Percentiles rank a stretch among this genome's conserved stretches.
Conservation (phyloP, 352 stramenopile species). For the Phytophthora sp. region DNA sequence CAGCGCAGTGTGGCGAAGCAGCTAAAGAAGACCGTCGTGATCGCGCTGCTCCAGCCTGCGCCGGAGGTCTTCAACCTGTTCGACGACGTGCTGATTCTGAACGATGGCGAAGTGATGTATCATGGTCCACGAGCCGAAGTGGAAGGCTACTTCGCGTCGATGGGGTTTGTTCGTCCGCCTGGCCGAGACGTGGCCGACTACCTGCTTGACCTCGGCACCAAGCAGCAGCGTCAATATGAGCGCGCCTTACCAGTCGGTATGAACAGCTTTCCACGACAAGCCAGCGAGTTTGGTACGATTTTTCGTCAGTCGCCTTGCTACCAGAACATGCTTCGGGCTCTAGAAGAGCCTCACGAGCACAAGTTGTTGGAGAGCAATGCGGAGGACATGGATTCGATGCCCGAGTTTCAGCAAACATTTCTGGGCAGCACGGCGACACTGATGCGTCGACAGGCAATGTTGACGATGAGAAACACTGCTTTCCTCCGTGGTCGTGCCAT, state of each 20-base stretch:
- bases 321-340: slow-evolving; percentile 12
- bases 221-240: slow-evolving; percentile 44
- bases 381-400: slow-evolving; percentile 29
- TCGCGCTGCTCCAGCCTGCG: slow-evolving; percentile 86
- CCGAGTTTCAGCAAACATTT: slow-evolving; percentile 44
- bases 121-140: slow-evolving; percentile 54
- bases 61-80: slow-evolving; percentile 53
- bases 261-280: slow-evolving; percentile 11
- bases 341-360: slow-evolving; percentile 21
- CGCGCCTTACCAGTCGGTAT: neutral
- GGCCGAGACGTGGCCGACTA: slow-evolving; percentile 46
- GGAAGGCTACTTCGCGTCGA: slow-evolving; percentile 70
- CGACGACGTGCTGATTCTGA: slow-evolving; percentile 53
- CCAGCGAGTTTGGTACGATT: slow-evolving; percentile 31
- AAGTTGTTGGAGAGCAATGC: slow-evolving; percentile 15
- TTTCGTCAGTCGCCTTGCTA: slow-evolving; percentile 34
- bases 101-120: slow-evolving; percentile 47
- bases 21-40: slow-evolving; percentile 50
- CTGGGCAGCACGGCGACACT: slow-evolving; percentile 26
- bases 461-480: slow-evolving; percentile 47
- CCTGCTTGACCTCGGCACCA: slow-evolving; percentile 45
- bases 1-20: slow-evolving; percentile 46
- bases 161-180: slow-evolving; percentile 62
- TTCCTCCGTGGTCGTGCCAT: slow-evolving; percentile 38
- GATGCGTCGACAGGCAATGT: slow-evolving; percentile 48